Base-by-base conservation (phyloP, 768 basidiomycete species). In the Mycena kentingensis region DNA sequence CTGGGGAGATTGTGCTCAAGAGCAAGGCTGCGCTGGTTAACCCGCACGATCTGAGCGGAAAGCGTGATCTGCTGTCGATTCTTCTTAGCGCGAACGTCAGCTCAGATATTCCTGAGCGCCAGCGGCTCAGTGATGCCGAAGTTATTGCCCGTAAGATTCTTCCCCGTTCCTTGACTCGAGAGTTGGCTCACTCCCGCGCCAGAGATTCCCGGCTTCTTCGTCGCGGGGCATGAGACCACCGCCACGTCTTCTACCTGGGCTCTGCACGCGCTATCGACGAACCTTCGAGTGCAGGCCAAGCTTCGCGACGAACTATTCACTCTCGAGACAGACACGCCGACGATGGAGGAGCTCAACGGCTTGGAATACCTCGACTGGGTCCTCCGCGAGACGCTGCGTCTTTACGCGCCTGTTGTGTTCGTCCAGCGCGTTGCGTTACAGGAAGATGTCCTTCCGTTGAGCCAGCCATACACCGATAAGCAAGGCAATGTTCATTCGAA, bases 351-450 rank as follows among this genome's bases (percentile, higher is more conserved):
- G 28, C 68, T 81, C 3, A 67, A 69, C 42, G 60, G 68, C n/a
- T 41, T 57, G 16, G 34, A 28, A n/a, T 78, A 77, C 57, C 70
- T 81, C 25, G 80, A 78, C 50, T 57, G 32, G 7, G 77, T 87
- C 10, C 73, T 85, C 2, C 76, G 79, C 7, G 87, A 88, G 67
- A 79, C 77, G 0, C 65, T 88, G 50, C 78, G 86, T 0, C 39
- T 84, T 1, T 73, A 87, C 53, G 46, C 82, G 0, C 83, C 84
- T 0, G 76, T 86, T 3, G 67, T 76, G 1, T 57, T 55, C 15
- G 76, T 75, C 0, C 50, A 72, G 8, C 69, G 82, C 7, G 62
- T 74, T 2, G 80, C 83, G 0, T 70, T 68, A 37, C 72, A 76
- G 46, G 80, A 86, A 46, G 82, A 84, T 43, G 58, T 80, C 2